Evolutionary conservation across 345 rosid species (phyloP).

Genomic region (Citrus maxima): DNA sequence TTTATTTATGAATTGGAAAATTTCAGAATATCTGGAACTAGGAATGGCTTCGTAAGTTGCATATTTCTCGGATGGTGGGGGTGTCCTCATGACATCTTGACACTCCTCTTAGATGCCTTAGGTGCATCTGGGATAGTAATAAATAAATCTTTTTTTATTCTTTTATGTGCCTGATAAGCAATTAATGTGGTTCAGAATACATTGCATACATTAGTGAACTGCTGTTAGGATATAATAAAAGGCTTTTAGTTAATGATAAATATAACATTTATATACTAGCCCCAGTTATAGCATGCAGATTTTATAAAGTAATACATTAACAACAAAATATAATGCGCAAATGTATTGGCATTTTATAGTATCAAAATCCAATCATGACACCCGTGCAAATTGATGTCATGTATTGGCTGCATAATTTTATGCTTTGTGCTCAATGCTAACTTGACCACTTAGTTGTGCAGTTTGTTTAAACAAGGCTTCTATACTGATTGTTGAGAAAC

Average conservation of each 20-base stretch:
- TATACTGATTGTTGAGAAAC: not conserved
- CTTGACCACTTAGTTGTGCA: not conserved
- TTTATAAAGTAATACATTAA: not conserved
- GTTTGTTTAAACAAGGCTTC: not conserved
- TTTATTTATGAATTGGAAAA: conserved; percentile 5
- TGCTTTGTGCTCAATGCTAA: not conserved
- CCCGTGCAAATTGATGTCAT: not conserved
- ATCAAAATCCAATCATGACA: not conserved
- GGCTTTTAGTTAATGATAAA: not conserved
- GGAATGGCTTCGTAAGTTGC: not conserved
- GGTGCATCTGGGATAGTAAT: not conserved
- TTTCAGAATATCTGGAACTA: not conserved
- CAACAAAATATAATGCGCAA: not conserved
- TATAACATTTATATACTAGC: not conserved
- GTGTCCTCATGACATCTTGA: not conserved
- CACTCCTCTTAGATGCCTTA: not conserved
- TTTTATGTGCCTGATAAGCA: not conserved
- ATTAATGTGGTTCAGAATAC: not conserved
- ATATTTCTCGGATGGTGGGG: not conserved
- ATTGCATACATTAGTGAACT: not conserved
- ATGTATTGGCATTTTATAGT: not conserved
- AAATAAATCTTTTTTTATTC: not conserved
- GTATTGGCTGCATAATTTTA: not conserved
- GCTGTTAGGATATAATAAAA: not conserved
- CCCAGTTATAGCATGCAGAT: not conserved